phyloP scores from a whole-genome alignment of 2,329 filamentous ascomycete genomes.

The Colletotrichum agaves region DNA sequence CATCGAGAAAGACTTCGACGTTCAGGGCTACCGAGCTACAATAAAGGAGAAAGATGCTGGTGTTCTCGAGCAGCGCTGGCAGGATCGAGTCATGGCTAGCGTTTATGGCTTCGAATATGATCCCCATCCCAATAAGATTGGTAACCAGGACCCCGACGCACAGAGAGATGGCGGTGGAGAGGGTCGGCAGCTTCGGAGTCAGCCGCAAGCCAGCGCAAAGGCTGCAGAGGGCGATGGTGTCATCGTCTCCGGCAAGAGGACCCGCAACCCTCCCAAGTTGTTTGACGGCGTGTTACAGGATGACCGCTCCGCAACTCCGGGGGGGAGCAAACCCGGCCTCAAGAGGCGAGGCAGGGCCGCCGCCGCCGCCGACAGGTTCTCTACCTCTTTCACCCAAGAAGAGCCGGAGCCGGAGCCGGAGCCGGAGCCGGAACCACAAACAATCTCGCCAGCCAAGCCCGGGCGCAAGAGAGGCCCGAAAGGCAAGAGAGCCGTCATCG shows the following conservation, averaged over 20 bases:
- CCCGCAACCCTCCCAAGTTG: slow-evolving; percentile 61
- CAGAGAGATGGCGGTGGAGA: slow-evolving; percentile 67
- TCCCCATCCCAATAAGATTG: slow-evolving; percentile 65
- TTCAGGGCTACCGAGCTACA: slow-evolving; percentile 62
- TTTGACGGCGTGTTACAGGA: slow-evolving; percentile 63
- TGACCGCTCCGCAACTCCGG: slow-evolving; percentile 62
- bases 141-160: slow-evolving; percentile 67
- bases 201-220: slow-evolving; percentile 67
- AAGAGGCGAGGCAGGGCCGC: slow-evolving; percentile 44
- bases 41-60: slow-evolving; percentile 52
- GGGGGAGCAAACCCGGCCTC: slow-evolving; percentile 37
- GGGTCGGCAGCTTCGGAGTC: slow-evolving; percentile 64
- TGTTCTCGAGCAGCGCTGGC: slow-evolving; percentile 53
- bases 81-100: slow-evolving; percentile 69
- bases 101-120: slow-evolving; percentile 72
- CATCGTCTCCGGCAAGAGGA: slow-evolving; percentile 62
- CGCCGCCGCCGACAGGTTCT: slow-evolving; percentile 18
- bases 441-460: slow-evolving; percentile 20
- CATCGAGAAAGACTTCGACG: slow-evolving; percentile 62
- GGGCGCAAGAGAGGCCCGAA: slow-evolving; percentile 30
- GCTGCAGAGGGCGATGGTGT: slow-evolving; percentile 61
- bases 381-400: slow-evolving; percentile 10
- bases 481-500: slow-evolving; percentile 24
- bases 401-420: slow-evolving; percentile 8
- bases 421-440: slow-evolving; percentile 22